These are phyloP conservation scores for Tardiomyces depauwii DNA, from an alignment of 1,139 yeast species.

Conservation along the genomic window DNA sequence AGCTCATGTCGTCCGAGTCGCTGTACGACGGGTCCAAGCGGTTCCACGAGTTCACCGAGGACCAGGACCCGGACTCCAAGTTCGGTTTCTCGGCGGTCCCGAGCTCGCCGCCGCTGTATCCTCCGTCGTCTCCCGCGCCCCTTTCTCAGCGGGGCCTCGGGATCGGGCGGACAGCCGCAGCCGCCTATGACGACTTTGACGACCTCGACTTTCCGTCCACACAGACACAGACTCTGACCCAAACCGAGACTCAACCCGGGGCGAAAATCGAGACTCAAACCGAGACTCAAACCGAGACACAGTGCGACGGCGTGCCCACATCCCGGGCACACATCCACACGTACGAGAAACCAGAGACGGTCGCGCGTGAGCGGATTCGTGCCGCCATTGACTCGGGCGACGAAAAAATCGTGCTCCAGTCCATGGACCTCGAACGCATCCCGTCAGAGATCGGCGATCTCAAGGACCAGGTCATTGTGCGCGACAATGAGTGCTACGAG, in stretches of 20 bases:
- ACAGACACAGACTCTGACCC: not conserved
- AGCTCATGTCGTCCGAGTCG: conserved; percentile 17
- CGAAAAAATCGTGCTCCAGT: conserved; percentile 33
- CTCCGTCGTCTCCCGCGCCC: conserved; percentile 1
- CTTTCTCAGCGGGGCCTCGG: not conserved
- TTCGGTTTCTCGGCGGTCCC: conserved; percentile 8
- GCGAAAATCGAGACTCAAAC: not conserved
- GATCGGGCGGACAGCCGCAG: conserved; percentile 1
- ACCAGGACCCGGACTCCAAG: conserved; percentile 14
- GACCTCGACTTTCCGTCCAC: conserved; percentile 1
- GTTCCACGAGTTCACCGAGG: conserved; percentile 16
- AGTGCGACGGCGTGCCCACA: too few relatives aligned
- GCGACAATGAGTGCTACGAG: conserved; percentile 7
- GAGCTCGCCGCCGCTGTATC: conserved; percentile 17
- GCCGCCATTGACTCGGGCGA: conserved; percentile 26
- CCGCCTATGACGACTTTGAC: not conserved
- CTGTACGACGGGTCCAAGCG: conserved; percentile 10
- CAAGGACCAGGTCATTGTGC: conserved; percentile 29
- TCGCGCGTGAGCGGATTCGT: conserved; percentile 14
- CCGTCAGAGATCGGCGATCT: conserved; percentile 50
- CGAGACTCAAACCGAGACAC: not conserved
- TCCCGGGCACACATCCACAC: not conserved
- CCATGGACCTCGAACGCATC: conserved; percentile 31
- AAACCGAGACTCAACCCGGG: too few relatives aligned
- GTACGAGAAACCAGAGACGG: conserved; percentile 1